Evolutionary conservation across 2,329 filamentous ascomycete species (phyloP).

Genomic region (Phaeosphaeriaceae sp.): DNA sequence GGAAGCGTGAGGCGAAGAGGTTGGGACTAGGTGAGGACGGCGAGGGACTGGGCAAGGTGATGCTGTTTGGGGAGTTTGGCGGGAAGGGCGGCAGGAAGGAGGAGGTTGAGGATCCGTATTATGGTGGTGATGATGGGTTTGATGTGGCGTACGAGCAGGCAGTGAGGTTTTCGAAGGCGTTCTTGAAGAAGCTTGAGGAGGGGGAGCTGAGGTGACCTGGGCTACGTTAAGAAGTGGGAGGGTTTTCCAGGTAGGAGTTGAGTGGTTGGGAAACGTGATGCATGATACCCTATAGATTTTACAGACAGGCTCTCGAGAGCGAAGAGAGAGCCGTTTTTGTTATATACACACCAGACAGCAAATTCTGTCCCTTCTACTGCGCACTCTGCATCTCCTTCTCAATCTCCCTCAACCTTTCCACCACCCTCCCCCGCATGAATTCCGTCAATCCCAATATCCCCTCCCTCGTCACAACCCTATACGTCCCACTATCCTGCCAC

Average conservation of each 20-base stretch:
- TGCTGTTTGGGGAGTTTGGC: slow-evolving; percentile 86
- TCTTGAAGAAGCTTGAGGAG: slow-evolving; percentile 67
- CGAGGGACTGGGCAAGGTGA: slow-evolving; percentile 62
- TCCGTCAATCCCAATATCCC: slow-evolving; percentile 54
- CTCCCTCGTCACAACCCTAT: slow-evolving; percentile 65
- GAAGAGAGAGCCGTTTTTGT: background rate
- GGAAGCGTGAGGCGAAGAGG: slow-evolving; percentile 58
- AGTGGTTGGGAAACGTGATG: slow-evolving; percentile 1
- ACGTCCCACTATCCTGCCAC: slow-evolving; percentile 69
- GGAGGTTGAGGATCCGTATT: slow-evolving; percentile 87
- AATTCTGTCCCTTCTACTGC: background rate
- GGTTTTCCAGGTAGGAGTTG: too few relatives aligned
- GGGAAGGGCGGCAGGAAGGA: slow-evolving; percentile 63
- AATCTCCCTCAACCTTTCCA: slow-evolving; percentile 24
- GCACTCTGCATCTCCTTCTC: slow-evolving; percentile 27
- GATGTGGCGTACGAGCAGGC: slow-evolving; percentile 87
- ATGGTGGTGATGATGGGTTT: slow-evolving; percentile 84
- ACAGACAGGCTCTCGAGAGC: background rate
- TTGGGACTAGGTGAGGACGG: slow-evolving; percentile 29
- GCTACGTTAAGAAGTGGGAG: too few relatives aligned
- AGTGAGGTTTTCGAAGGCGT: slow-evolving; percentile 75
- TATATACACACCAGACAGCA: background rate
- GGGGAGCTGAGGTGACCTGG: slow-evolving; percentile 34
- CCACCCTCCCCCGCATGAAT: slow-evolving; percentile 30
- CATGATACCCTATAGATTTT: slow-evolving; percentile 32